phyloP scores from a whole-genome alignment of 2,329 filamentous ascomycete genomes.

The Ceratocystis ficicola region DNA sequence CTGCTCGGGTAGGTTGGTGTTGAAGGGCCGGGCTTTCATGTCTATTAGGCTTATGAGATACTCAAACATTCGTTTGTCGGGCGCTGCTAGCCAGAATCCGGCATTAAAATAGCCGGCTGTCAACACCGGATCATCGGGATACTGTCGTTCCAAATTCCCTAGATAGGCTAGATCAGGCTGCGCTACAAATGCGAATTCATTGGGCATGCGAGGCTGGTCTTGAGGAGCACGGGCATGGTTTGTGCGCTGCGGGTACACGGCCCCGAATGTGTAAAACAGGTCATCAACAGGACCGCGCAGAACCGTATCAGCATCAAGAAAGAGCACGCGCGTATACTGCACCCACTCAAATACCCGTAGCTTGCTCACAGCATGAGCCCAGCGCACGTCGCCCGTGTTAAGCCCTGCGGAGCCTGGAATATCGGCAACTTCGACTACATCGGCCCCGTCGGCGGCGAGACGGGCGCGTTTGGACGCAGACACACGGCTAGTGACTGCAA shows the following conservation, averaged over 20 bases:
- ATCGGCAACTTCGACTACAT: constrained; percentile 29
- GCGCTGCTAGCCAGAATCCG: constrained; percentile 33
- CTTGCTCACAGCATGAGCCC: constrained; percentile 35
- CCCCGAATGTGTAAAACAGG: constrained; percentile 30
- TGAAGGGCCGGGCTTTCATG: constrained; percentile 29
- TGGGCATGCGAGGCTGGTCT: constrained; percentile 29
- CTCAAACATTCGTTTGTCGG: constrained; percentile 30
- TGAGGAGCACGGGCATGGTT: constrained; percentile 23
- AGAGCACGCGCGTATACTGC: constrained; percentile 33
- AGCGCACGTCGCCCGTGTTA: constrained; percentile 30
- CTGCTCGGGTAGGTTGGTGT: constrained; percentile 33
- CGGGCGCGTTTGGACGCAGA: constrained; percentile 28
- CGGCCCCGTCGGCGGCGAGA: constrained; percentile 32
- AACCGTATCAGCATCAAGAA: constrained; percentile 35
- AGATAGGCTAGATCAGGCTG: constrained; percentile 29
- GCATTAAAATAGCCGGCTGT: constrained; percentile 30
- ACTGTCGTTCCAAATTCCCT: constrained; percentile 28
- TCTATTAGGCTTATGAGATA: constrained; percentile 30
- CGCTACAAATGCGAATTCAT: constrained; percentile 29
- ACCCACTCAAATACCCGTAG: constrained; percentile 33
- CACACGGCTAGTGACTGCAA: constrained; percentile 30
- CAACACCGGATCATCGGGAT: constrained; percentile 27
- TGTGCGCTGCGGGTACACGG: constrained; percentile 23
- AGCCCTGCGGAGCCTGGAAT: constrained; percentile 25
- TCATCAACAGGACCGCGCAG: constrained; percentile 30